Evolutionary conservation across 2,329 filamentous ascomycete species (phyloP).

Genomic region (Aspergillus thermomutatus): DNA sequence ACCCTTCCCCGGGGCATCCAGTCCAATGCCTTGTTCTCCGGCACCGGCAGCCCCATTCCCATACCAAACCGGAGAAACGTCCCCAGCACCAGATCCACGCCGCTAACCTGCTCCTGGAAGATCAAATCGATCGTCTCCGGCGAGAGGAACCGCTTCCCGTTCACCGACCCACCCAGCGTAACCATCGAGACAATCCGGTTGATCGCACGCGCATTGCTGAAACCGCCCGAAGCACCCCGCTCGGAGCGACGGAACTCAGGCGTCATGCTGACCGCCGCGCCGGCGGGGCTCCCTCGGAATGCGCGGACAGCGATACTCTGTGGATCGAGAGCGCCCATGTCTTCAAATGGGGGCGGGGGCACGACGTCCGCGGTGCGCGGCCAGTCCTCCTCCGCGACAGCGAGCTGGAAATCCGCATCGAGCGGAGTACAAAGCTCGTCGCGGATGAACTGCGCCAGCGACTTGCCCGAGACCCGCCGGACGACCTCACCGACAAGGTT

Average conservation of each 20-base stretch:
- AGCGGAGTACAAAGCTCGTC: conserved; percentile 44
- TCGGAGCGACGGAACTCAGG: conserved; percentile 39
- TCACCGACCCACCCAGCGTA: conserved; percentile 30
- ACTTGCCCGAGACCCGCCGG: conserved; percentile 38
- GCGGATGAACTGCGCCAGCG: conserved; percentile 43
- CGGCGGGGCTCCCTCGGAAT: conserved; percentile 23
- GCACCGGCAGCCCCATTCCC: conserved; percentile 39
- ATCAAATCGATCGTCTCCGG: conserved; percentile 44
- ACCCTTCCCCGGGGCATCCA: conserved; percentile 31
- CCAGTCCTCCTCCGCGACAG: conserved; percentile 42
- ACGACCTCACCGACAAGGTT: conserved; percentile 46
- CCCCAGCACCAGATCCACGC: conserved; percentile 40
- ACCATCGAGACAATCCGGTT: conserved; percentile 42
- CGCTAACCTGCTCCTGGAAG: conserved; percentile 43
- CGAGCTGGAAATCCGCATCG: conserved; percentile 48
- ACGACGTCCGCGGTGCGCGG: conserved; percentile 38
- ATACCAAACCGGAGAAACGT: conserved; percentile 40
- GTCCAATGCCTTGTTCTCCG: conserved; percentile 14
- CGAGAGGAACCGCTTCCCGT: conserved; percentile 38
- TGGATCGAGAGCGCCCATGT: conserved; percentile 12
- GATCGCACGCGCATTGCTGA: conserved; percentile 45
- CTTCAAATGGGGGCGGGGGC: conserved; percentile 22
- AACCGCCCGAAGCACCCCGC: conserved; percentile 45
- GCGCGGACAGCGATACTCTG: conserved; percentile 30
- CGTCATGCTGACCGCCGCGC: conserved; percentile 19